phyloP scores from a whole-genome alignment of 192 early-diverging fungal genomes.

The Glomus cerebriforme region DNA sequence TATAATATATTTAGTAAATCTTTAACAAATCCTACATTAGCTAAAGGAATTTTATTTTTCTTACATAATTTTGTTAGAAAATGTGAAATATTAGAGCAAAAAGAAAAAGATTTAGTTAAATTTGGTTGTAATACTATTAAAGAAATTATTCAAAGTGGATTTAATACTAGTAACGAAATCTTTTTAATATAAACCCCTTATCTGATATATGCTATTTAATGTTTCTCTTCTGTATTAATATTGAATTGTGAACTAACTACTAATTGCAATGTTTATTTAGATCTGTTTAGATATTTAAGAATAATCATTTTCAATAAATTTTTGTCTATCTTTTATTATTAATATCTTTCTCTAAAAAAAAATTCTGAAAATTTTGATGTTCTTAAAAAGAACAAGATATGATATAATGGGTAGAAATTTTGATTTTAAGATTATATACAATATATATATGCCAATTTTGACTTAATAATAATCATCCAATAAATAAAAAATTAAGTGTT shows the following conservation, averaged over 20 bases:
- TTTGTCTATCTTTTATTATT: not conserved
- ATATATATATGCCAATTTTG: not conserved
- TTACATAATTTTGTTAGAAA: slow-evolving; percentile 72
- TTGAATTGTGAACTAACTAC: no score
- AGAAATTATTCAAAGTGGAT: slow-evolving; percentile 45
- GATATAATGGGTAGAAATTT: not conserved
- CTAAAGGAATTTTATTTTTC: slow-evolving; percentile 86
- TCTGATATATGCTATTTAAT: no score
- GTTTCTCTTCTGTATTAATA: no score
- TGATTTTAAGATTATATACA: not conserved
- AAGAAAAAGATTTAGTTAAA: slow-evolving; percentile 64
- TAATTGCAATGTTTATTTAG: no score
- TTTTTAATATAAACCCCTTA: not conserved
- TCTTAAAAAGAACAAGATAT: no score
- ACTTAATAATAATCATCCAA: no score
- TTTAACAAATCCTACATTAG: slow-evolving; percentile 62
- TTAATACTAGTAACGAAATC: not conserved
- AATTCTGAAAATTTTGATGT: no score
- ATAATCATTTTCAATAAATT: no score
- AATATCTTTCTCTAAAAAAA: not conserved
- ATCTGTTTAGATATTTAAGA: no score
- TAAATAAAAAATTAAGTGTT: not conserved
- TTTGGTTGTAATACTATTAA: slow-evolving; percentile 70
- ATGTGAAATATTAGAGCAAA: slow-evolving; percentile 62
- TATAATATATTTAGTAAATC: slow-evolving; percentile 60